phyloP scores from a whole-genome alignment of 306 rosid genomes.

The Arachis hypogaea region DNA sequence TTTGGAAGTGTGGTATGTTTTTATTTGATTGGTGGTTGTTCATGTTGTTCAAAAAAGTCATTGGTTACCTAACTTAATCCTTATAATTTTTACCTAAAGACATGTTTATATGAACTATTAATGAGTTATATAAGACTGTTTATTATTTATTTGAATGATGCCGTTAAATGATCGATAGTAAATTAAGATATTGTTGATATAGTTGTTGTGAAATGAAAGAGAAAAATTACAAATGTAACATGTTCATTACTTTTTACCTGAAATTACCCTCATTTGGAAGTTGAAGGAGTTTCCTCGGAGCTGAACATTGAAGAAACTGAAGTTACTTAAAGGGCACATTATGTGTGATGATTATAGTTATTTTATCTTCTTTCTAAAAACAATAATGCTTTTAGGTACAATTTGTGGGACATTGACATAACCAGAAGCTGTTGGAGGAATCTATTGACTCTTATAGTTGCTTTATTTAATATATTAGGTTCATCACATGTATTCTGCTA shows the following conservation, averaged over 20 bases:
- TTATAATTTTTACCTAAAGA: too few relatives aligned
- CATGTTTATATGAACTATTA: too few relatives aligned
- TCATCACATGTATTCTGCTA: slow-evolving; percentile 3
- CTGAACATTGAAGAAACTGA: slow-evolving; percentile 1
- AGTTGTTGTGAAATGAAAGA: too few relatives aligned
- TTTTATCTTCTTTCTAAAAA: slow-evolving; percentile 1
- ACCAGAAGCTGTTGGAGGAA: slow-evolving; percentile 22
- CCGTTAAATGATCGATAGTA: too few relatives aligned
- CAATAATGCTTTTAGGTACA: slow-evolving; percentile 27
- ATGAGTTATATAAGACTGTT: too few relatives aligned
- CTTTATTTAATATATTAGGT: slow-evolving; percentile 4
- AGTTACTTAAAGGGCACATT: slow-evolving; percentile 5
- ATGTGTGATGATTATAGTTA: neutral
- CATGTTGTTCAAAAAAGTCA: too few relatives aligned
- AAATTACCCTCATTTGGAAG: slow-evolving; percentile 6
- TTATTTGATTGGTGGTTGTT: too few relatives aligned
- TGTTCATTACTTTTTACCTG: neutral
- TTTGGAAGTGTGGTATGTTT: too few relatives aligned
- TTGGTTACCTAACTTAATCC: too few relatives aligned
- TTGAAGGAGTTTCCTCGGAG: slow-evolving; percentile 17
- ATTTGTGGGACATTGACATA: slow-evolving; percentile 24
- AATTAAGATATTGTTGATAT: too few relatives aligned
- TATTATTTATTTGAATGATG: too few relatives aligned
- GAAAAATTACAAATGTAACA: neutral
- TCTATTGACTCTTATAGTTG: neutral